These are phyloP conservation scores for Botrytis deweyae DNA, from an alignment of 2,329 filamentous ascomycete genomes.

Conservation along the genomic window DNA sequence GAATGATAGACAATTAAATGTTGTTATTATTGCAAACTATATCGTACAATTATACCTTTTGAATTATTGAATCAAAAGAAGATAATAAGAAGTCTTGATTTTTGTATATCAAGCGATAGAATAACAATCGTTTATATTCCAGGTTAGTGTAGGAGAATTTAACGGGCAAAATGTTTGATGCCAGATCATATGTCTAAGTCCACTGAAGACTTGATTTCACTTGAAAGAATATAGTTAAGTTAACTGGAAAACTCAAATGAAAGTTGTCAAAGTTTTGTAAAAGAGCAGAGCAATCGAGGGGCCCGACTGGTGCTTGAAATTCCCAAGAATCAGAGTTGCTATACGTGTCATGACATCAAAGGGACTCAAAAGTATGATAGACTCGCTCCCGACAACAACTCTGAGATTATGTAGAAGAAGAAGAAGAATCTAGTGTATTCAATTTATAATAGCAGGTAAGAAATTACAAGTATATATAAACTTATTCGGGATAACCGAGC, in stretches of 20 bases:
- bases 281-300: not conserved
- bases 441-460: not conserved
- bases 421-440: not conserved
- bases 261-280: not conserved
- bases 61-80: not conserved
- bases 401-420: accelerated
- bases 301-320: not conserved
- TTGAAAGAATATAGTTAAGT: not conserved
- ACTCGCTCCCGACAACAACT: not conserved
- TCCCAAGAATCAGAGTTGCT: not conserved
- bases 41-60: not conserved
- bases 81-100: not conserved
- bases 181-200: not conserved
- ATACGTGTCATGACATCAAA: not conserved
- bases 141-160: not conserved
- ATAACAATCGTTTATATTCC: not conserved
- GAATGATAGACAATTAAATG: not conserved
- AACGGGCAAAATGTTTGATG: not conserved
- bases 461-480: not conserved
- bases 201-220: accelerated
- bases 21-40: not conserved
- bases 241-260: not conserved
- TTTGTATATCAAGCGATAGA: not conserved
- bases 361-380: not conserved
- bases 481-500: not conserved